A percentile compares a stretch with the other conserved stretches of the same genome.
Evolutionary conservation across 257 asterid genomes (phyloP).

Genomic region (Forsythia suspensa): DNA sequence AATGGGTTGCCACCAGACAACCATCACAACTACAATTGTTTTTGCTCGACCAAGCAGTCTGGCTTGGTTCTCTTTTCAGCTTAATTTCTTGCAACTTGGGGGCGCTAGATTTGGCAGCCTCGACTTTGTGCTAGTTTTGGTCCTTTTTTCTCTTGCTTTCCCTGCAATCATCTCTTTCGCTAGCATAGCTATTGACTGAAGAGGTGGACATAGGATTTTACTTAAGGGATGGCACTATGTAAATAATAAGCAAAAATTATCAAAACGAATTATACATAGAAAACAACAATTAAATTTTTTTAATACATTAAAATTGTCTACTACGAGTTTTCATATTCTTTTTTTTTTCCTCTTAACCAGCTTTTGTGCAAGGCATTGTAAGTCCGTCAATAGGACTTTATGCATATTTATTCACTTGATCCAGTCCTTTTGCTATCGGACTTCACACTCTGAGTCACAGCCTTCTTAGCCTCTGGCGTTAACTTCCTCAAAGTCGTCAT

Average conservation of each 20-base stretch:
- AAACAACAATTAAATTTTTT: too few relatives aligned
- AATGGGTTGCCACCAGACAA: background rate
- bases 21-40: background rate
- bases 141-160: background rate
- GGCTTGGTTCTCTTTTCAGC: background rate
- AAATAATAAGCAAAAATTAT: too few relatives aligned
- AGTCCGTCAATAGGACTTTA: background rate
- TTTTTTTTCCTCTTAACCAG: too few relatives aligned
- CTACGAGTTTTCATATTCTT: too few relatives aligned
- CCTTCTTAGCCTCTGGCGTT: background rate
- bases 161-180: background rate
- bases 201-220: too few relatives aligned
- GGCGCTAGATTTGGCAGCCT: background rate
- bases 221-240: too few relatives aligned
- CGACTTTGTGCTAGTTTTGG: background rate
- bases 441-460: background rate
- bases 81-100: background rate
- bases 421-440: background rate
- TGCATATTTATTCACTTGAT: background rate
- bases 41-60: background rate
- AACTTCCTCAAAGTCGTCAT: background rate
- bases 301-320: too few relatives aligned
- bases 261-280: too few relatives aligned
- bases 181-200: too few relatives aligned
- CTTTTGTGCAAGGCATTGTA: too few relatives aligned